Base-by-base conservation (phyloP, 768 basidiomycete species). In the Nidularia sp. region DNA sequence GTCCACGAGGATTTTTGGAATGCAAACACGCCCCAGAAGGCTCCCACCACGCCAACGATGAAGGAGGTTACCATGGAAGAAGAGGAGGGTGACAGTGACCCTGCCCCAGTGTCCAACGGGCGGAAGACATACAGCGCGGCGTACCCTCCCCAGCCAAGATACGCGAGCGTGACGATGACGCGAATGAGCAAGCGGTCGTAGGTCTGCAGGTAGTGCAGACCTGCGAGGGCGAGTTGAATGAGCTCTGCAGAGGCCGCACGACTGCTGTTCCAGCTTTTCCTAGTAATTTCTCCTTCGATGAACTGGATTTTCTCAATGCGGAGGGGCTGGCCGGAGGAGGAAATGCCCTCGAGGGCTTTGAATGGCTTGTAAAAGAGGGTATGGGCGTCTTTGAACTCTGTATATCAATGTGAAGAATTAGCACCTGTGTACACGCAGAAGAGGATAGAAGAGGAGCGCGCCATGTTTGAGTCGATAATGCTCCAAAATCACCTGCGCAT, bases 401-500 rank as follows among this genome's bases (percentile, higher is more conserved):
- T 39, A 49, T 9, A 6, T n/a, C n/a, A n/a, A n/a, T n/a, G n/a
- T n/a, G n/a, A n/a, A n/a, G n/a, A n/a, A n/a, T n/a, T n/a, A n/a
- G n/a, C n/a, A n/a, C n/a, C n/a, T n/a, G n/a, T n/a, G n/a, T n/a
- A n/a, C n/a, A n/a, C n/a, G n/a, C n/a, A n/a, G 3, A 25, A 15
- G 45, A 15, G n/a, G 9, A 33, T 42, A n/a, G 33, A 10, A 25
- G 22, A 41, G 15, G 10, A 9, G 58, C 79, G 22, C 53, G 90
- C 91, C 81, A 55, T 90, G 85, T 59, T 93, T 92, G 15, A 88
- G 70, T 34, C 77, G 73, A 64, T 88, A 93, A 58, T 92, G 88
- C 53, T 92, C 89, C 36, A 90, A 55, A 25, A 93, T 76, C 42
- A 86, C 83, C 69, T 82, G 76, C 0, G 86, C 80, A 62, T 92